Conservation (phyloP, 352 stramenopile genomes). For the Globisporangium spinosum region DNA sequence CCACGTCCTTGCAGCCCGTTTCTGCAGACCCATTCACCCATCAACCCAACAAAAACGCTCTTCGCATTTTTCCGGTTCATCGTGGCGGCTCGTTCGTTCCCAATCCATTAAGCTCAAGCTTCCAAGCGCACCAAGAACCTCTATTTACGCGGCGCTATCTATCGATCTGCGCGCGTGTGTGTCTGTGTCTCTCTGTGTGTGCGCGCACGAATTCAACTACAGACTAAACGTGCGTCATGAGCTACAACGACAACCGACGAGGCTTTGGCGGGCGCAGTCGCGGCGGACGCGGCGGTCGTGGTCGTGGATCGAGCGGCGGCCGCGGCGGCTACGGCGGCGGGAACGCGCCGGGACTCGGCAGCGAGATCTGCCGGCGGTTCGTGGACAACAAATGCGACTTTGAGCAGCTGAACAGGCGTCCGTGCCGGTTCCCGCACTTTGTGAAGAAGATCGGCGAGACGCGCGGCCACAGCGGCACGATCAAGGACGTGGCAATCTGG, state of each 20-base stretch:
- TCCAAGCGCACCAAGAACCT: neutral
- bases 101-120: neutral
- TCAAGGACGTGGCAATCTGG: slow-evolving; percentile 85
- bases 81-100: slow-evolving; percentile 8
- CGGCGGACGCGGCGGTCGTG: slow-evolving; percentile 28
- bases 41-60: neutral
- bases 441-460: slow-evolving; percentile 82
- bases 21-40: neutral
- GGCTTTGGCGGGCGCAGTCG: slow-evolving; percentile 63
- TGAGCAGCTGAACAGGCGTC: slow-evolving; percentile 38
- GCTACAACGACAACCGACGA: slow-evolving; percentile 57
- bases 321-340: slow-evolving; percentile 29
- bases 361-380: slow-evolving; percentile 67
- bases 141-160: neutral
- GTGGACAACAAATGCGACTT: slow-evolving; percentile 68
- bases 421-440: slow-evolving; percentile 79
- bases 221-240: slow-evolving; percentile 32
- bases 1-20: neutral
- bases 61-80: slow-evolving; percentile 6
- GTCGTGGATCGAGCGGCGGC: slow-evolving; percentile 30
- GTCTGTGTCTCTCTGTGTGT: neutral
- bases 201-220: no score
- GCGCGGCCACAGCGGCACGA: slow-evolving; percentile 56
- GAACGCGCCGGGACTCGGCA: slow-evolving; percentile 30
- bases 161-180: neutral